These are phyloP conservation scores for Mucuna pruriens DNA, from an alignment of 306 rosid species.

Conservation along the genomic window DNA sequence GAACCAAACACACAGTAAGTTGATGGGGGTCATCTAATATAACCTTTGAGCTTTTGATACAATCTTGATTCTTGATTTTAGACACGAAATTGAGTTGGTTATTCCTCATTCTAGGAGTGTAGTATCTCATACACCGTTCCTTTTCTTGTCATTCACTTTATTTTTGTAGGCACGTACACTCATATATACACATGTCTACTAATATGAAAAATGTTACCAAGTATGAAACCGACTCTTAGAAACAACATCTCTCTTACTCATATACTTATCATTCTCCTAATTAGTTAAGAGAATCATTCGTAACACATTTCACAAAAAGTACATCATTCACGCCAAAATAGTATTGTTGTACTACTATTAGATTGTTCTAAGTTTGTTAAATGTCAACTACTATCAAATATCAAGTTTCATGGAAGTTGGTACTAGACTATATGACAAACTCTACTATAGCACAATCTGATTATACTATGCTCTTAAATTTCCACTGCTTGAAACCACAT, in stretches of 20 bases:
- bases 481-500: conserved; percentile 42
- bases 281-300: background rate
- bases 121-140: background rate
- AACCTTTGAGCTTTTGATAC: too few species aligned
- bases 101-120: background rate
- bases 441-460: background rate
- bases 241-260: background rate
- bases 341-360: background rate
- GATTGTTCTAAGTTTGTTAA: background rate
- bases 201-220: too few species aligned
- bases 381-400: background rate
- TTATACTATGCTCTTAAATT: background rate
- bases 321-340: background rate
- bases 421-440: conserved; percentile 21
- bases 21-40: too few species aligned
- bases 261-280: too few species aligned
- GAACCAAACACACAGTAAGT: too few species aligned
- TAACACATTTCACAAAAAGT: background rate
- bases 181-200: background rate
- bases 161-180: too few species aligned
- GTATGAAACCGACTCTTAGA: background rate
- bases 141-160: too few species aligned
- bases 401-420: conserved; percentile 35
- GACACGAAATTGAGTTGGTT: background rate
- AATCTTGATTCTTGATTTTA: background rate